Conservation (phyloP, 495 filamentous ascomycete genomes). For the Ascobolus immersus region DNA sequence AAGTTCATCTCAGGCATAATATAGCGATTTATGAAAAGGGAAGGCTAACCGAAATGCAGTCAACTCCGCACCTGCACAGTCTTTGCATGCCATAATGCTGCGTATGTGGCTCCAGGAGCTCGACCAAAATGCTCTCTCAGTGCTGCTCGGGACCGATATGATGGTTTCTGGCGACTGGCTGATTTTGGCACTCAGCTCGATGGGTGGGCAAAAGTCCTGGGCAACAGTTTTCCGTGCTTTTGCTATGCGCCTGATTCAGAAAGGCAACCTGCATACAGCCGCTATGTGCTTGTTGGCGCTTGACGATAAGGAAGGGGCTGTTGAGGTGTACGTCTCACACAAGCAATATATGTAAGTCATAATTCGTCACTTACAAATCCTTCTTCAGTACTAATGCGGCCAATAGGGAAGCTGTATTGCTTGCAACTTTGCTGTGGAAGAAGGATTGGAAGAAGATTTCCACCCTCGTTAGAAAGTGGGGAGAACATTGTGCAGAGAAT, state of each 20-base stretch:
- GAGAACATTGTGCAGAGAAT: slow-evolving; percentile 67
- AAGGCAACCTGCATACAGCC: slow-evolving; percentile 73
- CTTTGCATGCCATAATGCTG: slow-evolving; percentile 13
- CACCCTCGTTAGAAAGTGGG: slow-evolving; percentile 76
- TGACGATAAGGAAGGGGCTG: slow-evolving; percentile 78
- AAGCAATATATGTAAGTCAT: slow-evolving; percentile 79
- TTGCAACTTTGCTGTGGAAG: slow-evolving; percentile 17
- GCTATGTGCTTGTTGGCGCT: slow-evolving; percentile 77
- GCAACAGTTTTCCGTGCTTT: slow-evolving; percentile 80
- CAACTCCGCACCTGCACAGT: slow-evolving; percentile 16
- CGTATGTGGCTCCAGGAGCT: slow-evolving; percentile 62
- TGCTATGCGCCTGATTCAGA: slow-evolving; percentile 69
- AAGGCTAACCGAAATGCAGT: slow-evolving; percentile 9
- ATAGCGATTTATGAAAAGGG: not conserved
- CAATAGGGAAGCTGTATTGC: slow-evolving; percentile 17
- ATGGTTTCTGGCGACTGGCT: slow-evolving; percentile 90
- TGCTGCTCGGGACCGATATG: slow-evolving; percentile 33
- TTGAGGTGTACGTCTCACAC: slow-evolving; percentile 87
- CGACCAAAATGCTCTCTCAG: slow-evolving; percentile 20
- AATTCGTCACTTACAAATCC: slow-evolving; percentile 48
- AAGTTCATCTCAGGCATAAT: slow-evolving; percentile 15
- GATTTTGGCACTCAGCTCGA: slow-evolving; percentile 74
- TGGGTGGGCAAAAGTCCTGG: slow-evolving; percentile 50
- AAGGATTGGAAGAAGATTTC: slow-evolving; percentile 73
- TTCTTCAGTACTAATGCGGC: slow-evolving; percentile 20